Conservation (phyloP, 140 eudicot genomes). For the Bidens hawaiensis region DNA sequence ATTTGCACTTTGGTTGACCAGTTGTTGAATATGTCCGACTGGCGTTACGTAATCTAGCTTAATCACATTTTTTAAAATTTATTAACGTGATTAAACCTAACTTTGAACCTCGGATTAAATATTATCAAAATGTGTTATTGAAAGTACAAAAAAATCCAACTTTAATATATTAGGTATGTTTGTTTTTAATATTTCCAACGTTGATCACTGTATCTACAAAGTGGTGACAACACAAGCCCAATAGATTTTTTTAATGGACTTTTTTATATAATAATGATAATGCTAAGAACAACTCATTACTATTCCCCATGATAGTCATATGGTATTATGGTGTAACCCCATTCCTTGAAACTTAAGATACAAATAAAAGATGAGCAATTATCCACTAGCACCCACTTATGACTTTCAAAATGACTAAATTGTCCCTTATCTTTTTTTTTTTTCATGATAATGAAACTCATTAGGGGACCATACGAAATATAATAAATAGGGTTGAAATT, state of each 20-base stretch:
- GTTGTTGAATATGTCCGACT: too few species aligned
- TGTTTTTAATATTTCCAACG: not conserved
- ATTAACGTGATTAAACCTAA: not conserved
- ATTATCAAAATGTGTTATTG: not conserved
- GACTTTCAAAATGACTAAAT: not conserved
- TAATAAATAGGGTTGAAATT: too few species aligned
- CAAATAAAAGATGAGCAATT: not conserved
- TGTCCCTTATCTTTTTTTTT: not conserved
- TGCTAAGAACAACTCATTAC: constrained; percentile 1
- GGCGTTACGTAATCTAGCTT: too few species aligned
- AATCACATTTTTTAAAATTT: too few species aligned
- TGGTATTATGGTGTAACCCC: not conserved
- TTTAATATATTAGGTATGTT: not conserved
- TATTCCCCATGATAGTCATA: not conserved
- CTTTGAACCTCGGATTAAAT: not conserved
- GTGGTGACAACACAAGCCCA: not conserved
- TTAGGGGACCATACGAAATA: too few species aligned
- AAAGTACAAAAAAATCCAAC: not conserved
- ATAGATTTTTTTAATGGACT: not conserved
- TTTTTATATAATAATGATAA: not conserved
- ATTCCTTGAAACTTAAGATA: not conserved
- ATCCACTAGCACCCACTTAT: not conserved
- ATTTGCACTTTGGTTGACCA: too few species aligned
- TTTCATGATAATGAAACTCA: not conserved
- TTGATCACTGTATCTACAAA: not conserved